phyloP scores from a whole-genome alignment of 331 rosid species.

The Saraca asoca region DNA sequence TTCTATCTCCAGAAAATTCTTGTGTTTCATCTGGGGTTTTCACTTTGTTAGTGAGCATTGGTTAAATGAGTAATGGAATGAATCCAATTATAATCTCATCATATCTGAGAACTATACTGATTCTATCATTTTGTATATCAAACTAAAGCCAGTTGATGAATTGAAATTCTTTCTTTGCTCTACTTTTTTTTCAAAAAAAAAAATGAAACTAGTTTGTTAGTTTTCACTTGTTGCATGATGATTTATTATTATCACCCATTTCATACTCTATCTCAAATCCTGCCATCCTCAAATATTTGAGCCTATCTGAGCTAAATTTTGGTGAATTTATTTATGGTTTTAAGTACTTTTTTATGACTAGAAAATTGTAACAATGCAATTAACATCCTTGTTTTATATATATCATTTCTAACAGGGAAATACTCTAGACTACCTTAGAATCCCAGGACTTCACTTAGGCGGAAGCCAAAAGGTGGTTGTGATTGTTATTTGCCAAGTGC shows the following conservation, averaged over 20 bases:
- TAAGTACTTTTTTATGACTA: neutral
- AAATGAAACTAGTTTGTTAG: constrained; percentile 6
- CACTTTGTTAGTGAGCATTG: neutral
- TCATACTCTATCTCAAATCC: neutral
- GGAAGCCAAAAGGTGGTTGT: constrained; percentile 95
- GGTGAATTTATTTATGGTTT: too few species aligned
- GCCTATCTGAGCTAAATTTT: neutral
- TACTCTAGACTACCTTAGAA: constrained; percentile 89
- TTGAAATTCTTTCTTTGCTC: neutral
- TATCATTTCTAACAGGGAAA: constrained; percentile 66
- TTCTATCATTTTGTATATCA: constrained; percentile 13
- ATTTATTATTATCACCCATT: constrained; percentile 15
- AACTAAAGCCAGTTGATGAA: neutral
- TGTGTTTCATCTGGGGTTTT: neutral
- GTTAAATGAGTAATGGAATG: neutral
- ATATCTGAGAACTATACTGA: neutral
- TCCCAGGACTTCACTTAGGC: constrained; percentile 90
- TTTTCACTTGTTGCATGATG: constrained; percentile 30
- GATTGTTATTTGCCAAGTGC: constrained; percentile 90
- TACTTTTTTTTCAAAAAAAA: neutral
- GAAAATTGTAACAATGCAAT: constrained; percentile 11
- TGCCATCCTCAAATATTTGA: neutral
- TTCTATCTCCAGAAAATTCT: neutral
- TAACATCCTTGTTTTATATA: constrained; percentile 24
- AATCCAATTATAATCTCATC: neutral